Evolutionary conservation across 169 alveolate species (phyloP).

Genomic region (Cryptosporidium sp.): DNA sequence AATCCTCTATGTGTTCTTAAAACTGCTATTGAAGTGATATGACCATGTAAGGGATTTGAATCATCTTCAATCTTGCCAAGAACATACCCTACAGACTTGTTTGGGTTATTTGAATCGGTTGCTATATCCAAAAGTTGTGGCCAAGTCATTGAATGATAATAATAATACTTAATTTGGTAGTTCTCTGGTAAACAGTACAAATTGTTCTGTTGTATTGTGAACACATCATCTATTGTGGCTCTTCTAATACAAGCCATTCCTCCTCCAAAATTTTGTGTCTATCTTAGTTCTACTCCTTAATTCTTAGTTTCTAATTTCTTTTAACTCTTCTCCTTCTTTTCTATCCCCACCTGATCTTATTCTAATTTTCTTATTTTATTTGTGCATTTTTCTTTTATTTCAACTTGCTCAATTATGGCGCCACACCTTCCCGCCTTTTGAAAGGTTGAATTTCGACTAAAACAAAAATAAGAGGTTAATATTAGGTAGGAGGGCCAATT

Average conservation of each 20-base stretch:
- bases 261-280: neutral
- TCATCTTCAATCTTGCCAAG: constrained; percentile 83
- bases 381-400: neutral
- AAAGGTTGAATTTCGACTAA: neutral
- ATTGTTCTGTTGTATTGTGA: constrained; percentile 87
- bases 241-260: constrained; percentile 87
- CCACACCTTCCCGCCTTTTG: neutral
- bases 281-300: neutral
- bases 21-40: constrained; percentile 89
- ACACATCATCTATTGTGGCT: constrained; percentile 84
- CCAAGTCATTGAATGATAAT: constrained; percentile 95
- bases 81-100: constrained; percentile 90
- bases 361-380: neutral
- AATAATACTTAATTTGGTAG: constrained; percentile 94
- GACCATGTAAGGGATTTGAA: constrained; percentile 83
- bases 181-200: constrained; percentile 92
- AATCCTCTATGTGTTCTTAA: constrained; percentile 88
- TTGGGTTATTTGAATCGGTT: constrained; percentile 78
- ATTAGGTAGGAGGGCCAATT: neutral
- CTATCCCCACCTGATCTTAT: neutral
- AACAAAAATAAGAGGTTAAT: neutral
- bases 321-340: neutral
- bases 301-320: neutral
- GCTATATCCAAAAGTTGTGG: constrained; percentile 90
- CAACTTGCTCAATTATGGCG: neutral